A percentile compares a stretch with the other conserved stretches of the same genome.
phyloP scores from a whole-genome alignment of 2,329 filamentous ascomycete species.

The Cladosporium sp. region DNA sequence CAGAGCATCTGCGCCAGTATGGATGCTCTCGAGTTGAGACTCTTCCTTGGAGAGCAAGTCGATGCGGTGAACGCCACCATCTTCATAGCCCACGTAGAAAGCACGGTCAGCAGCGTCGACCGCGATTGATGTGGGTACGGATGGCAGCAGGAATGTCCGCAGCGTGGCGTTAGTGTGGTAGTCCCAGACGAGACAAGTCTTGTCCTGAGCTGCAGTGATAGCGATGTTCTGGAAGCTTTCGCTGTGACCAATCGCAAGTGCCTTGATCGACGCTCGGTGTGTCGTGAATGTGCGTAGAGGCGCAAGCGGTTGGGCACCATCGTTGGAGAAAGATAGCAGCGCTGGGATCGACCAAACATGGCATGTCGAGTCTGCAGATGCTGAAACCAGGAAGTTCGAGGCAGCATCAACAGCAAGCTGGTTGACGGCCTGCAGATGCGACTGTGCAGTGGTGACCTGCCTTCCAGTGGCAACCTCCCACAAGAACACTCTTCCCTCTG shows the following conservation, averaged over 20 bases:
- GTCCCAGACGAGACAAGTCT: conserved; percentile 90
- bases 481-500: conserved; percentile 79
- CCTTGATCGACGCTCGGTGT: conserved; percentile 72
- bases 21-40: conserved; percentile 22
- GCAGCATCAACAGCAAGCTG: conserved; percentile 70
- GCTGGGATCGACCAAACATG: conserved; percentile 85
- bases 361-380: conserved; percentile 82
- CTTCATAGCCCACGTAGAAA: conserved; percentile 76
- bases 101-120: conserved; percentile 83
- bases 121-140: conserved; percentile 68
- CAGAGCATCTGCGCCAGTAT: conserved; percentile 24
- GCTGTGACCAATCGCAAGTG: conserved; percentile 64
- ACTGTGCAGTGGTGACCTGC: conserved; percentile 71
- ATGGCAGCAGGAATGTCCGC: conserved; percentile 77
- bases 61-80: conserved; percentile 76
- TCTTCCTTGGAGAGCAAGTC: conserved; percentile 57
- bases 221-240: conserved; percentile 75
- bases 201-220: conserved; percentile 80
- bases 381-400: conserved; percentile 72
- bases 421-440: conserved; percentile 79
- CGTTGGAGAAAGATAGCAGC: conserved; percentile 65
- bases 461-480: conserved; percentile 88
- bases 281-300: conserved; percentile 76
- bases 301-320: conserved; percentile 58
- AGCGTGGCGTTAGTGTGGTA: conserved; percentile 75